Evolutionary conservation across 805 yeast genomes (phyloP), one percentile per base, ranked within the genome.

Genomic region (Candida pseudoglaebosa): DNA sequence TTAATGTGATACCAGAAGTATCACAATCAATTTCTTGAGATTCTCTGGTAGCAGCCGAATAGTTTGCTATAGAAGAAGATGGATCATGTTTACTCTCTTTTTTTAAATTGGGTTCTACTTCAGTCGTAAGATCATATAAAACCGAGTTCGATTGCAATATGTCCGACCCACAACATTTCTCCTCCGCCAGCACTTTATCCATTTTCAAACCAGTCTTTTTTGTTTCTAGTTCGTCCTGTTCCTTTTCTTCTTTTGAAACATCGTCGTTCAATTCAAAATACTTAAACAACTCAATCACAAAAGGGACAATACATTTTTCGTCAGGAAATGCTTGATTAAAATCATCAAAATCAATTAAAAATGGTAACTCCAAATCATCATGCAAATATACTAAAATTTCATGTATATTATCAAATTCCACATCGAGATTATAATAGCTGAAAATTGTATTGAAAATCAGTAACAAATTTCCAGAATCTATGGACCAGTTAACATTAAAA

Each of bases 271-370:
- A 20, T 40, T 62, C 67, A 42, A 66, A 62, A 18, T 43, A 45
- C 39, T 75, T 77, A 56, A 69, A 79, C 79, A 82, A 75, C 48
- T 79, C 75, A 10, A 81, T 70, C 8, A 80, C 56, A 50, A 77
- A 80, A 13, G 81, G 71, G 46, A 80, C 67, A 12, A 81, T 63
- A 29, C 80, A 70, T 45, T 76, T 71, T 45, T 81, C 87, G 45
- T 81, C 86, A 0, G 83, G 83, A 17, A 61, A 64, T 10, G 61
- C 50, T 16, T 65, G 60, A 26, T 60, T 60, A 41, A 80, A 66
- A 55, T 78, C 84, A 24, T 76, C 80, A 1, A 67, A 70, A 38
- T 78, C 82, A 4, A 78, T 66, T 36, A 81, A 56, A 34, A 61
- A 66, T 1, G 78, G 75, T 20, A 81, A 74, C 1, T 73, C 76